Evolutionary conservation across 1,284 basidiomycete genomes (phyloP).

Genomic region (Ceratobasidium sp.): DNA sequence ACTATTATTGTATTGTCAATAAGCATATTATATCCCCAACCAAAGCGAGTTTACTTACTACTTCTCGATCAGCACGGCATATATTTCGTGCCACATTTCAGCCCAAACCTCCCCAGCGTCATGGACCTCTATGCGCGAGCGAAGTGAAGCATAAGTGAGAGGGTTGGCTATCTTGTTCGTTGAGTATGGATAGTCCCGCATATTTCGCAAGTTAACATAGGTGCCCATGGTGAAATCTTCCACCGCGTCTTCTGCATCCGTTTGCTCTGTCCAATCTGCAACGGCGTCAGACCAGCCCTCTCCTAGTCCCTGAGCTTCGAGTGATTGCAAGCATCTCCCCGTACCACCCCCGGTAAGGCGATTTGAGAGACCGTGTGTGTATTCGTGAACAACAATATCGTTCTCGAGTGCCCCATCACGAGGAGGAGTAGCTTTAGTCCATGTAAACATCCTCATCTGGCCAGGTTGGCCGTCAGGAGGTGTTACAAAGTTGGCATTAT

Average conservation of each 20-base stretch:
- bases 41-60: constrained; percentile 7
- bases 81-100: constrained; percentile 41
- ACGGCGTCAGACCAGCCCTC: constrained; percentile 45
- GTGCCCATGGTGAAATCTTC: constrained; percentile 41
- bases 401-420: constrained; percentile 42
- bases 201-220: not conserved
- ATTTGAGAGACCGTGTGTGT: constrained; percentile 37
- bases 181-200: constrained; percentile 39
- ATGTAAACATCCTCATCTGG: constrained; percentile 40
- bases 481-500: constrained; percentile 45
- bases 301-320: constrained; percentile 43
- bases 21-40: not conserved
- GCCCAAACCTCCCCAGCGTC: constrained; percentile 44
- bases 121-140: constrained; percentile 25
- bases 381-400: constrained; percentile 41
- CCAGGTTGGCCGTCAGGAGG: constrained; percentile 39
- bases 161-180: constrained; percentile 40
- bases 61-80: constrained; percentile 26
- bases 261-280: constrained; percentile 42
- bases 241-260: constrained; percentile 15
- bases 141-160: constrained; percentile 30
- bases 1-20: constrained; percentile 44
- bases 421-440: constrained; percentile 38
- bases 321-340: constrained; percentile 28
- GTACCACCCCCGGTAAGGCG: constrained; percentile 39